Evolutionary conservation across 352 stramenopile genomes (phyloP).

Genomic region (Phytophthora quininea): DNA sequence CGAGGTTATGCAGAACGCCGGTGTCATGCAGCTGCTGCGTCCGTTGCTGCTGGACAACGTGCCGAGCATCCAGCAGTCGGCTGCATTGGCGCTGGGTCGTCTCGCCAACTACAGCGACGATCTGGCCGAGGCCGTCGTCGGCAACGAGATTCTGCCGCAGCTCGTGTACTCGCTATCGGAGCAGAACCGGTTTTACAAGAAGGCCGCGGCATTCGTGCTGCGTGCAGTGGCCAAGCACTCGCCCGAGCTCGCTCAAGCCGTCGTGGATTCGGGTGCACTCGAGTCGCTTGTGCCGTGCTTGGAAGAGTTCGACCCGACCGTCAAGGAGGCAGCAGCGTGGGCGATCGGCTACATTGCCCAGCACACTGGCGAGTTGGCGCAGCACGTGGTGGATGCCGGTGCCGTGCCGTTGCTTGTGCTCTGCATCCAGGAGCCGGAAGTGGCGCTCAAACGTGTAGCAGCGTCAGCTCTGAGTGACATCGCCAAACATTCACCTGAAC

Average conservation of each 20-base stretch:
- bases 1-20: conserved; percentile 96
- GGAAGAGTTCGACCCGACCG: conserved; percentile 95
- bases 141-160: conserved; percentile 96
- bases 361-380: conserved; percentile 93
- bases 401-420: conserved; percentile 94
- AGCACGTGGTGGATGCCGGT: conserved; percentile 93
- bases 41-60: conserved; percentile 95
- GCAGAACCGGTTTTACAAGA: conserved; percentile 97
- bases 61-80: conserved; percentile 95
- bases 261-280: conserved; percentile 93
- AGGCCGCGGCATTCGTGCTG: conserved; percentile 94
- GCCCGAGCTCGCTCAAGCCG: conserved; percentile 93
- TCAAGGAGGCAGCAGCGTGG: conserved; percentile 95
- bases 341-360: conserved; percentile 96
- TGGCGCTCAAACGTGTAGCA: conserved; percentile 94
- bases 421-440: conserved; percentile 95
- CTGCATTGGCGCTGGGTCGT: conserved; percentile 91
- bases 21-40: conserved; percentile 94
- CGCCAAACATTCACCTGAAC: conserved; percentile 94
- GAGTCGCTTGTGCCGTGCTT: conserved; percentile 93
- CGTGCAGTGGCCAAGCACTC: conserved; percentile 95
- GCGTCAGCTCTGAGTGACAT: conserved; percentile 94
- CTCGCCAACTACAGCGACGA: conserved; percentile 96
- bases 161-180: conserved; percentile 96
- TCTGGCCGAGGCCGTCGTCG: conserved; percentile 93